phyloP scores from a whole-genome alignment of 2,329 filamentous ascomycete species.

The Metarhizium humberi region DNA sequence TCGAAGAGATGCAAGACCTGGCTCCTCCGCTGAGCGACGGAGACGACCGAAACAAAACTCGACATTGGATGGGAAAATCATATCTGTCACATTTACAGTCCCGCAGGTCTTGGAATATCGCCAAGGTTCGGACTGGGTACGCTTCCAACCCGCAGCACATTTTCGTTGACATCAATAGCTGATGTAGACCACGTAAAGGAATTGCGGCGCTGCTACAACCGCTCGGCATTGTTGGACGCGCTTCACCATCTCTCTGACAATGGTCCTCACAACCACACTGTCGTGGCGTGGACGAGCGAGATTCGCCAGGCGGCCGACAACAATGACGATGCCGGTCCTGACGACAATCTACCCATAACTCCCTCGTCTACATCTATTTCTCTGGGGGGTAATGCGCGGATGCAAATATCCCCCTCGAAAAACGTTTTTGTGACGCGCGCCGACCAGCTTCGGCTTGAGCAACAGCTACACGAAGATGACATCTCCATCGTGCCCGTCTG shows the following conservation, averaged over 20 bases:
- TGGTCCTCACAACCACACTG: slow-evolving; percentile 77
- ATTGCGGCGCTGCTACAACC: slow-evolving; percentile 52
- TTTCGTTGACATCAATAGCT: neutral
- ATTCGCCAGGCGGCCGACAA: slow-evolving; percentile 30
- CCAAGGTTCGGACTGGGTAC: slow-evolving; percentile 1
- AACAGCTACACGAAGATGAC: slow-evolving; percentile 60
- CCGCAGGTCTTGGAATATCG: slow-evolving; percentile 1
- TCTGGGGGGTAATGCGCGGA: neutral
- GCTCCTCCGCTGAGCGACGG: neutral
- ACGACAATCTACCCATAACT: neutral
- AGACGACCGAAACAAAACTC: neutral
- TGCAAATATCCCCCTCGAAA: neutral
- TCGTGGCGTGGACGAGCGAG: slow-evolving; percentile 93
- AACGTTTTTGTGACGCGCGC: slow-evolving; percentile 38
- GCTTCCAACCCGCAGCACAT: too few species aligned
- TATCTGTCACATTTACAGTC: slow-evolving; percentile 4
- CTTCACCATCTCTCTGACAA: slow-evolving; percentile 77
- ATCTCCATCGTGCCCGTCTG: slow-evolving; percentile 80
- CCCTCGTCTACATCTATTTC: slow-evolving; percentile 2
- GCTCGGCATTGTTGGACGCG: slow-evolving; percentile 84
- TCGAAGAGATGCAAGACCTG: neutral
- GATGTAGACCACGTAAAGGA: neutral
- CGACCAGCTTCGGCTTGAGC: slow-evolving; percentile 64
- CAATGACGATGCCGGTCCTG: slow-evolving; percentile 13
- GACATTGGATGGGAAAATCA: neutral